A percentile compares a stretch with the other conserved stretches of the same genome.
These are phyloP conservation scores for Podospora bellae-mahoneyi DNA, from an alignment of 495 filamentous ascomycete genomes.

Conservation along the genomic window DNA sequence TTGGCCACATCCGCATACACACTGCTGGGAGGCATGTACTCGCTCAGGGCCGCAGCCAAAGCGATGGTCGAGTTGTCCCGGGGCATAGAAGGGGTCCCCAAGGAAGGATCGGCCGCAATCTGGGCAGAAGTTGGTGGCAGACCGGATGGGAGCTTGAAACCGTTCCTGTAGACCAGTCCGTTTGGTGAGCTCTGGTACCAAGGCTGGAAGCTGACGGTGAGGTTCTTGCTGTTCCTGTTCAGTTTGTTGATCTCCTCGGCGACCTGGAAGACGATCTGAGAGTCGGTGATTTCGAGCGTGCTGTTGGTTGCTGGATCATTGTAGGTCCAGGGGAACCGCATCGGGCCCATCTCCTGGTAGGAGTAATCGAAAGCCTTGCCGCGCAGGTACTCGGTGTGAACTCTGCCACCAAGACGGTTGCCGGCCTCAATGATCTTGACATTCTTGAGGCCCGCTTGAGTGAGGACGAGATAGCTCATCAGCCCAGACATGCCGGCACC, in stretches of 20 bases:
- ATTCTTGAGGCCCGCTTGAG: conserved; percentile 39
- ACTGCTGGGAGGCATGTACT: conserved; percentile 19
- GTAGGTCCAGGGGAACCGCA: conserved; percentile 60
- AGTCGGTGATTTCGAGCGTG: conserved; percentile 54
- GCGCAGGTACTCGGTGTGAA: conserved; percentile 61
- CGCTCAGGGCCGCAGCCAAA: conserved; percentile 20
- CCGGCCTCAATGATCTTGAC: conserved; percentile 41
- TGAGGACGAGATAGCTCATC: conserved; percentile 48
- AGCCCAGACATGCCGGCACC: conserved; percentile 68
- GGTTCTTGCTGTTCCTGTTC: conserved; percentile 49
- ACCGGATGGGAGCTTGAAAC: conserved; percentile 46
- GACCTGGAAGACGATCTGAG: conserved; percentile 62
- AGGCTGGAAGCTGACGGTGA: conserved; percentile 62
- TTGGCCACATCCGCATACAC: conserved; percentile 46
- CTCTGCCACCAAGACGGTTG: conserved; percentile 47
- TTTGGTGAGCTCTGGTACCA: conserved; percentile 58
- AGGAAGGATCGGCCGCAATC: conserved; percentile 40
- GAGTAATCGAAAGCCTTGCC: conserved; percentile 62
- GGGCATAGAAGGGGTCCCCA: conserved; percentile 33
- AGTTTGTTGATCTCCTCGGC: conserved; percentile 55
- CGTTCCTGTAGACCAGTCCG: conserved; percentile 48
- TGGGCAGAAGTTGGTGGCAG: conserved; percentile 44
- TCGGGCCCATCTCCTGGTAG: conserved; percentile 75
- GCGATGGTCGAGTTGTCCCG: conserved; percentile 32
- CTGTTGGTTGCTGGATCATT: conserved; percentile 45